A percentile compares a stretch with the other conserved stretches of the same genome.
phyloP scores from a whole-genome alignment of 805 yeast genomes.

The Sungouiozyma intestinalis region DNA sequence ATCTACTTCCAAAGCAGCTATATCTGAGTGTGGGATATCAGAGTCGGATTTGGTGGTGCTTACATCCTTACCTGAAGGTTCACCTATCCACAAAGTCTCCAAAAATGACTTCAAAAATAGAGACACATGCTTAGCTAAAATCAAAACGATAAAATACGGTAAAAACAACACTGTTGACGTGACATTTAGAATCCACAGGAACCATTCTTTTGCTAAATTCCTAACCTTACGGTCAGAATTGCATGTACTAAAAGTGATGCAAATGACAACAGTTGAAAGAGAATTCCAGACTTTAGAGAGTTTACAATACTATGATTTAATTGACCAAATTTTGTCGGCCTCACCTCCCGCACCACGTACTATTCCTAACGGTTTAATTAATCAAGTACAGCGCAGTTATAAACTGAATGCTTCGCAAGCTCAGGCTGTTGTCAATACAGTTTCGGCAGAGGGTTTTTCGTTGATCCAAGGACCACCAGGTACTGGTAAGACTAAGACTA shows the following conservation, averaged over 20 bases:
- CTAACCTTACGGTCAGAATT: conserved; percentile 56
- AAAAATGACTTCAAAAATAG: conserved; percentile 29
- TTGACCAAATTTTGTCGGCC: conserved; percentile 57
- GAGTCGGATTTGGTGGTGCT: conserved; percentile 73
- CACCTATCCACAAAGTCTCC: conserved; percentile 18
- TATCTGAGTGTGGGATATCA: conserved; percentile 43
- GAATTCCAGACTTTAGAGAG: conserved; percentile 81
- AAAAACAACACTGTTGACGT: conserved; percentile 62
- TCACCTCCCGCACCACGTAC: conserved; percentile 33
- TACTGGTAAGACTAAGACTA: conserved; percentile 97
- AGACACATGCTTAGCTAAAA: conserved; percentile 64
- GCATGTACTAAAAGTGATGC: conserved; percentile 66
- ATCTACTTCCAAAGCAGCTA: conserved; percentile 43
- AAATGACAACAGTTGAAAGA: conserved; percentile 86
- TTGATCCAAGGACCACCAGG: conserved; percentile 99
- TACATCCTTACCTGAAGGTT: conserved; percentile 38
- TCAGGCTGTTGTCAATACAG: conserved; percentile 68
- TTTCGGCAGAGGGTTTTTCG: conserved; percentile 62
- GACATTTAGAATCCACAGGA: conserved; percentile 52
- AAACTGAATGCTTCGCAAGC: conserved; percentile 86
- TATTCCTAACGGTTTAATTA: conserved; percentile 30
- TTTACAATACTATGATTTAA: conserved; percentile 68
- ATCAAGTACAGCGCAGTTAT: conserved; percentile 37
- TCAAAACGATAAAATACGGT: conserved; percentile 59
- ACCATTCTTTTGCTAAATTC: conserved; percentile 36